A percentile compares a stretch with the other conserved stretches of the same genome.
phyloP scores from a whole-genome alignment of 208 protist genomes.

The Wallacemonas sp. region DNA sequence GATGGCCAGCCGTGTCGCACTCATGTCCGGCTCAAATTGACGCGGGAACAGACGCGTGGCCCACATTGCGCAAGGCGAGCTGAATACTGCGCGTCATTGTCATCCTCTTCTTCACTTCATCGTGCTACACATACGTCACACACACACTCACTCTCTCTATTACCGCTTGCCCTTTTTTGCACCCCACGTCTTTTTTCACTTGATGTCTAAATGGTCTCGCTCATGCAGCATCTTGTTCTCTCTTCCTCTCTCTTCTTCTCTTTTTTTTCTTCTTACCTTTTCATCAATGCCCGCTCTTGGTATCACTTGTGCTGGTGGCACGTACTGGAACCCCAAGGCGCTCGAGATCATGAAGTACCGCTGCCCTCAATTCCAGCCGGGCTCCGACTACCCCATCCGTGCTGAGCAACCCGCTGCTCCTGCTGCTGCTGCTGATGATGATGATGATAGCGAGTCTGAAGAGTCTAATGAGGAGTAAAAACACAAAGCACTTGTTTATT shows the following conservation, averaged over 20 bases:
- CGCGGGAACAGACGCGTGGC: too few species aligned
- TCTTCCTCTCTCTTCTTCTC: constrained; percentile 4
- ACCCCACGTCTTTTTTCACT: too few species aligned
- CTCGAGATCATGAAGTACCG: constrained; percentile 71
- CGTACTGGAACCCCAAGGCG: constrained; percentile 53
- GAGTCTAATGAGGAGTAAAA: constrained; percentile 9
- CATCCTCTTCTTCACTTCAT: too few species aligned
- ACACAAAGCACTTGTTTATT: too few species aligned
- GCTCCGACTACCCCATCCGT: constrained; percentile 43
- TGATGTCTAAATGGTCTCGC: too few species aligned
- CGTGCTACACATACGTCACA: too few species aligned
- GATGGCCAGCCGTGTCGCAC: too few species aligned
- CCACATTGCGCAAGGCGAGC: too few species aligned
- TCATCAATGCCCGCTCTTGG: constrained; percentile 67
- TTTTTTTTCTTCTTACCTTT: neutral
- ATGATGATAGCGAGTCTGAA: constrained; percentile 16
- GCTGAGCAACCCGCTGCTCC: neutral
- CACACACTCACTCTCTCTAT: too few species aligned
- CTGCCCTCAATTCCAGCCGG: constrained; percentile 73
- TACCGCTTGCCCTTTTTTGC: too few species aligned
- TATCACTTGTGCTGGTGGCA: constrained; percentile 70
- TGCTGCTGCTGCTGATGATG: neutral
- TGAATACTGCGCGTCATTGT: too few species aligned
- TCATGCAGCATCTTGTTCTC: neutral
- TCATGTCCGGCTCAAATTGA: too few species aligned